phyloP scores from a whole-genome alignment of 1,284 basidiomycete genomes.

The Anthracocystis panici-leucophaei region DNA sequence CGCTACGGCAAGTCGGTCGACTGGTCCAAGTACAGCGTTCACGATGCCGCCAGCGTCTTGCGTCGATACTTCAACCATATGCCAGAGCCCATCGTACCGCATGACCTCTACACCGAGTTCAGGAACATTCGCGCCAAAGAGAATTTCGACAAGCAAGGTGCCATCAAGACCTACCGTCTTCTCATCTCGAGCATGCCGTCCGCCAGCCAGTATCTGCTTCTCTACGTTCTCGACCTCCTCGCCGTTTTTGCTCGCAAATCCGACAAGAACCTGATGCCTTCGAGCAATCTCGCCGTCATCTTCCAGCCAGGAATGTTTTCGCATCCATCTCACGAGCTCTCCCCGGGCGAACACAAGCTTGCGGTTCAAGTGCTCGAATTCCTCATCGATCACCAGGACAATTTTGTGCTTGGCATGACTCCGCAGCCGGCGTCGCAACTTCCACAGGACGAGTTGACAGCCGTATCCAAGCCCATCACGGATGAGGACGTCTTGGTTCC shows the following conservation, averaged over 20 bases:
- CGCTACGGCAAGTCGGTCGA: slow-evolving; percentile 91
- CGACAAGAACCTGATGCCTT: slow-evolving; percentile 94
- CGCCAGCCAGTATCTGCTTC: slow-evolving; percentile 90
- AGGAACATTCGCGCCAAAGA: slow-evolving; percentile 76
- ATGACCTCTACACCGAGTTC: slow-evolving; percentile 88
- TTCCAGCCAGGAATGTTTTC: slow-evolving; percentile 75
- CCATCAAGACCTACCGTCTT: slow-evolving; percentile 76
- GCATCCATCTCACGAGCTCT: slow-evolving; percentile 78
- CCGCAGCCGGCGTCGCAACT: slow-evolving; percentile 59
- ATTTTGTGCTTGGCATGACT: slow-evolving; percentile 65
- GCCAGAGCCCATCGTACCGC: slow-evolving; percentile 92
- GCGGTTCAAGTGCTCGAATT: slow-evolving; percentile 94
- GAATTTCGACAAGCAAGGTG: slow-evolving; percentile 54
- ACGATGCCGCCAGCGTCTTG: slow-evolving; percentile 96
- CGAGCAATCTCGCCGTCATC: slow-evolving; percentile 75
- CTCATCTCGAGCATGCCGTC: slow-evolving; percentile 87
- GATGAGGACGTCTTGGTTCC: slow-evolving; percentile 51
- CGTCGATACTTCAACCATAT: slow-evolving; percentile 94
- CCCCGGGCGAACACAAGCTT: slow-evolving; percentile 78
- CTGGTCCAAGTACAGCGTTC: slow-evolving; percentile 90
- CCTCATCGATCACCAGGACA: slow-evolving; percentile 77
- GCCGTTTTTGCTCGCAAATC: slow-evolving; percentile 92
- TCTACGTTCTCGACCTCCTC: slow-evolving; percentile 94
- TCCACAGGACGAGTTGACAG: slow-evolving; percentile 58
- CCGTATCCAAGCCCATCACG: slow-evolving; percentile 48